Percentiles rank a stretch among this genome's conserved stretches.
These are phyloP conservation scores for Erodium texanum DNA, from an alignment of 441 rosid genomes.

Conservation along the genomic window DNA sequence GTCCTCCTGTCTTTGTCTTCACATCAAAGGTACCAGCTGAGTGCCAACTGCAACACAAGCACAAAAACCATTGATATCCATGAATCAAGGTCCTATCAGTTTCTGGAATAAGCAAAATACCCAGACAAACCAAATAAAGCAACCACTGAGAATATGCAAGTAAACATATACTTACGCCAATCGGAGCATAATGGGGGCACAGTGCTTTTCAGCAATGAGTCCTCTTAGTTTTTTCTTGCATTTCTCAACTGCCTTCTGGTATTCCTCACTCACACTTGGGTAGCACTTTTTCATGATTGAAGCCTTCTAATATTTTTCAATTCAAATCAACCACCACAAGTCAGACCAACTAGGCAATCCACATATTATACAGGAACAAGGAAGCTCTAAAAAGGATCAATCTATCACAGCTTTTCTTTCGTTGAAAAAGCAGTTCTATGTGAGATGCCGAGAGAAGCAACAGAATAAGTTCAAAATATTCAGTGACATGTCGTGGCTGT, in stretches of 20 bases:
- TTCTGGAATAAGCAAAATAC: neutral
- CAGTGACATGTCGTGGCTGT: neutral
- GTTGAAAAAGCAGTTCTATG: neutral
- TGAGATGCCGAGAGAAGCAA: neutral
- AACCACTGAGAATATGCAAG: neutral
- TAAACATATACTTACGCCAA: slow-evolving; percentile 31
- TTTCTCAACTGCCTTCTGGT: slow-evolving; percentile 32
- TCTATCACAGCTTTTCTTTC: neutral
- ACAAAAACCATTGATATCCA: neutral
- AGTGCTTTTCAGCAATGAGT: slow-evolving; percentile 45
- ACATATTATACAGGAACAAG: neutral
- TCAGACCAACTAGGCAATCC: neutral
- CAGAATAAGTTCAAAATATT: neutral
- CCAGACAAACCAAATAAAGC: neutral
- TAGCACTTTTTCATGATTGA: slow-evolving; percentile 34
- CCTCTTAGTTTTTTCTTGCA: slow-evolving; percentile 49
- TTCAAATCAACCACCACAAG: neutral
- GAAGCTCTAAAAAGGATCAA: neutral
- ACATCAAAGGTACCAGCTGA: slow-evolving; percentile 52
- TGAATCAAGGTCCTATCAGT: neutral
- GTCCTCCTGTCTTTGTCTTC: slow-evolving; percentile 49
- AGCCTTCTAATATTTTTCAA: neutral
- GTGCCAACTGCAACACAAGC: slow-evolving; percentile 36
- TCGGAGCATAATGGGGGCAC: slow-evolving; percentile 52
- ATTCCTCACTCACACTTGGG: slow-evolving; percentile 41